A percentile compares a stretch with the other conserved stretches of the same genome.
Conservation (phyloP, 1,284 basidiomycete species). For the Leccinum subspadiceum region DNA sequence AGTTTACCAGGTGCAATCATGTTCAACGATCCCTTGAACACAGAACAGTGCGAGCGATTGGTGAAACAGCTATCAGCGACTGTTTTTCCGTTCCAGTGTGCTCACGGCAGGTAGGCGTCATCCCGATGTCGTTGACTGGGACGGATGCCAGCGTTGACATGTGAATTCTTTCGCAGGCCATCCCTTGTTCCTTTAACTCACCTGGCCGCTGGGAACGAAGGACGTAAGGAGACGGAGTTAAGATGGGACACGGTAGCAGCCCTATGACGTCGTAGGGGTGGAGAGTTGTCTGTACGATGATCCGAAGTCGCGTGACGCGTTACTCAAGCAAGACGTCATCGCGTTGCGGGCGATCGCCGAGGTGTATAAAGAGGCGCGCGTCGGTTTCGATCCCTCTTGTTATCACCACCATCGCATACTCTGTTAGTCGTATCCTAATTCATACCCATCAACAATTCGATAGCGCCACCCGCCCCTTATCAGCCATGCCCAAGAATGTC, state of each 20-base stretch:
- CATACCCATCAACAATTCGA: slow-evolving; percentile 12
- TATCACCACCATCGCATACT: background rate
- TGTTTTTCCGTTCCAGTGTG: slow-evolving; percentile 88
- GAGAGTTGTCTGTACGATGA: slow-evolving; percentile 1
- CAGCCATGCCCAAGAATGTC: slow-evolving; percentile 49
- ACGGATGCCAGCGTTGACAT: background rate
- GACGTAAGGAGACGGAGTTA: slow-evolving; percentile 11
- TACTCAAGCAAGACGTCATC: slow-evolving; percentile 36
- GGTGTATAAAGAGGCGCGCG: slow-evolving; percentile 32
- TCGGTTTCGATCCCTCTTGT: slow-evolving; percentile 4
- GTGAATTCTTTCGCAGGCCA: slow-evolving; percentile 34
- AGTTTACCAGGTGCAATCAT: slow-evolving; percentile 79
- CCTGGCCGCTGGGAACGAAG: slow-evolving; percentile 16
- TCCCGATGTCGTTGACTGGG: slow-evolving; percentile 2
- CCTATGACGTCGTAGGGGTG: slow-evolving; percentile 16
- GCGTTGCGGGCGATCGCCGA: slow-evolving; percentile 17
- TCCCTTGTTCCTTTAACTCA: slow-evolving; percentile 47
- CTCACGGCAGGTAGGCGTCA: slow-evolving; percentile 74
- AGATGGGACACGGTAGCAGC: slow-evolving; percentile 28
- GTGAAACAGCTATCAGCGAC: slow-evolving; percentile 67
- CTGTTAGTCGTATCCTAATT: background rate
- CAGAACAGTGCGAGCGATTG: slow-evolving; percentile 69
- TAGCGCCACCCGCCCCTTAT: slow-evolving; percentile 1
- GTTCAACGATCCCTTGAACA: slow-evolving; percentile 84
- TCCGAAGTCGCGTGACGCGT: slow-evolving; percentile 36